phyloP scores from a whole-genome alignment of 2,329 filamentous ascomycete genomes.

The Ceratocystis ficicola region DNA sequence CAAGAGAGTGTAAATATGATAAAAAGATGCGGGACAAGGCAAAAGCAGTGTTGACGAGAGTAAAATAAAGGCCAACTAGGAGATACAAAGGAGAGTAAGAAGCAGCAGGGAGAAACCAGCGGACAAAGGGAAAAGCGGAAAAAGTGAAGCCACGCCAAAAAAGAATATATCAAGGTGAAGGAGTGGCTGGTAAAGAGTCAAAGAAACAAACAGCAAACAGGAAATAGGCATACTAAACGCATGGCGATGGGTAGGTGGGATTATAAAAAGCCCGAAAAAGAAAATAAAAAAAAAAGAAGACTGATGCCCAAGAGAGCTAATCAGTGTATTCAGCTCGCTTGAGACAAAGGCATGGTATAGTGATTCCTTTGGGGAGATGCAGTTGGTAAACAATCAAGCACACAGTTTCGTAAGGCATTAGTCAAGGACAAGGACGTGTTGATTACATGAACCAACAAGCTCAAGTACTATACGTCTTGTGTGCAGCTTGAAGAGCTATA shows the following conservation, averaged over 20 bases:
- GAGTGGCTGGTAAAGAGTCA: neutral
- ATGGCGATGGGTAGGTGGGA: neutral
- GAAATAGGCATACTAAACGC: constrained; percentile 14
- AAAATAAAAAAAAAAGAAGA: too few species aligned
- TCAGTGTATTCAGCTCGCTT: too few species aligned
- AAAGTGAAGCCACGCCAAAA: neutral
- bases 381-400: constrained; percentile 4
- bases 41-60: neutral
- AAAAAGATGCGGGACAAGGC: neutral
- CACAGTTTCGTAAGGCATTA: constrained; percentile 15
- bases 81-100: neutral
- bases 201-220: constrained; percentile 16
- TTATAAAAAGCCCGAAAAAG: neutral
- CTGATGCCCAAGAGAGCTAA: too few species aligned
- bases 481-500: constrained; percentile 31
- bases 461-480: constrained; percentile 24
- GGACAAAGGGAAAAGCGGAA: neutral
- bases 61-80: neutral
- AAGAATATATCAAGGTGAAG: neutral
- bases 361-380: neutral
- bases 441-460: neutral
- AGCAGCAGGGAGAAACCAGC: neutral
- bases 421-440: neutral
- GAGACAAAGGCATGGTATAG: too few species aligned
- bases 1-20: neutral